These are phyloP conservation scores for Meripilus lineatus DNA, from an alignment of 1,284 basidiomycete genomes.

Conservation along the genomic window DNA sequence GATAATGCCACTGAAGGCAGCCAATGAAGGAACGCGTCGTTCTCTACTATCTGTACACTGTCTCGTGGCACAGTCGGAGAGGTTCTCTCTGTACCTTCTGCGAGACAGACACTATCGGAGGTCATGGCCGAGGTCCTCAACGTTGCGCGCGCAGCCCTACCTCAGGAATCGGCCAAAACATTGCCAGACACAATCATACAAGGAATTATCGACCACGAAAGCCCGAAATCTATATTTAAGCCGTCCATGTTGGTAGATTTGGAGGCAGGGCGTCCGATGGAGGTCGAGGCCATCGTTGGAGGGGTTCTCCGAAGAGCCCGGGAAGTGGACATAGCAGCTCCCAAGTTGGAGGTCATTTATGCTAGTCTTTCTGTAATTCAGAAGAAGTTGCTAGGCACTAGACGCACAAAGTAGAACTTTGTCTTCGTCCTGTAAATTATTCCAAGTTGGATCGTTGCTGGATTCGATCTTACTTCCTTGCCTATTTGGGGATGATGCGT, in stretches of 20 bases:
- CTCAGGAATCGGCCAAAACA: slow-evolving; percentile 16
- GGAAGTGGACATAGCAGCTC: slow-evolving; percentile 32
- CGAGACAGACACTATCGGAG: slow-evolving; percentile 16
- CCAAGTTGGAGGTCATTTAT: slow-evolving; percentile 21
- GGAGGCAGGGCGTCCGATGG: slow-evolving; percentile 49
- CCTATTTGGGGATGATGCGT: too few relatives aligned
- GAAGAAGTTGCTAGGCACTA: slow-evolving; percentile 12
- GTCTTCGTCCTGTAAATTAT: too few relatives aligned
- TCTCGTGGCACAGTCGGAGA: slow-evolving; percentile 33
- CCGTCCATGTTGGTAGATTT: slow-evolving; percentile 54
- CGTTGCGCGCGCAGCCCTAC: slow-evolving; percentile 29
- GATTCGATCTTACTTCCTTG: too few relatives aligned
- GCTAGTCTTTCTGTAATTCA: slow-evolving; percentile 22
- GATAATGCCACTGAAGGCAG: background rate
- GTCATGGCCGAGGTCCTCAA: slow-evolving; percentile 28
- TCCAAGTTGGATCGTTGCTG: background rate
- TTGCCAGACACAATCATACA: slow-evolving; percentile 27
- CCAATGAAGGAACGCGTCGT: slow-evolving; percentile 30
- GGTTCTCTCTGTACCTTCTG: slow-evolving; percentile 21
- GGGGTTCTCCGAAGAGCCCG: slow-evolving; percentile 52
- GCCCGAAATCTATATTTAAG: slow-evolving; percentile 26
- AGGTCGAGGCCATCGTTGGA: slow-evolving; percentile 63
- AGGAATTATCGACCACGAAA: slow-evolving; percentile 24
- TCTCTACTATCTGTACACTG: slow-evolving; percentile 35
- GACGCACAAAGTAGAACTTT: background rate